Percentiles rank a stretch among this genome's conserved stretches.
Evolutionary conservation across 495 filamentous ascomycete species (phyloP).

Genomic region (Aspergillus asperescens): DNA sequence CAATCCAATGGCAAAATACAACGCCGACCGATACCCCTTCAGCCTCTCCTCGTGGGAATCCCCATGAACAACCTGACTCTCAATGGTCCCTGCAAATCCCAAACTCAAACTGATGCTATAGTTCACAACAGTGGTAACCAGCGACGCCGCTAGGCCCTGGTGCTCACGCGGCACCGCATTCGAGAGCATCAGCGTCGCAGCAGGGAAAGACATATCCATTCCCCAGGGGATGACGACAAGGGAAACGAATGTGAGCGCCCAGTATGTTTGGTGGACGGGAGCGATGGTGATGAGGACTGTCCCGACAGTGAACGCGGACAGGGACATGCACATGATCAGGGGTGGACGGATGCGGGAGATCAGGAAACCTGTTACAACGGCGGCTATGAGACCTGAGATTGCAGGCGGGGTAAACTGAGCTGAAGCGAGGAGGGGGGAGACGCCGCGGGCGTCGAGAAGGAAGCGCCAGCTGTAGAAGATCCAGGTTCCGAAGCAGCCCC

Average conservation of each 20-base stretch:
- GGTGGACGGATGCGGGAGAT: slow-evolving; percentile 32
- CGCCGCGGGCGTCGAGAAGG: slow-evolving; percentile 28
- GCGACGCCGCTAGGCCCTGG: slow-evolving; percentile 50
- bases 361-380: slow-evolving; percentile 40
- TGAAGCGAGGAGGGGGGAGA: slow-evolving; percentile 32
- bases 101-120: slow-evolving; percentile 63
- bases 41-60: slow-evolving; percentile 20
- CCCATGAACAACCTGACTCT: slow-evolving; percentile 39
- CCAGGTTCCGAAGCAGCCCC: slow-evolving; percentile 46
- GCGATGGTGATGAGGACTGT: slow-evolving; percentile 29
- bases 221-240: slow-evolving; percentile 47
- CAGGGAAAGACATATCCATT: slow-evolving; percentile 45
- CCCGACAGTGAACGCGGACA: slow-evolving; percentile 40
- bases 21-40: slow-evolving; percentile 35
- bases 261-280: slow-evolving; percentile 39
- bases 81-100: slow-evolving; percentile 60
- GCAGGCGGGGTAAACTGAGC: slow-evolving; percentile 36
- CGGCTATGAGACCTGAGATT: slow-evolving; percentile 35
- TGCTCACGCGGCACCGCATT: slow-evolving; percentile 31
- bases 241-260: slow-evolving; percentile 44
- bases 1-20: slow-evolving; percentile 37
- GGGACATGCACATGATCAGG: slow-evolving; percentile 48
- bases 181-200: slow-evolving; percentile 32
- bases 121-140: slow-evolving; percentile 62
- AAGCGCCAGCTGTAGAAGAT: slow-evolving; percentile 45